phyloP scores from a whole-genome alignment of 352 stramenopile species.

The Phytophthora citricola region DNA sequence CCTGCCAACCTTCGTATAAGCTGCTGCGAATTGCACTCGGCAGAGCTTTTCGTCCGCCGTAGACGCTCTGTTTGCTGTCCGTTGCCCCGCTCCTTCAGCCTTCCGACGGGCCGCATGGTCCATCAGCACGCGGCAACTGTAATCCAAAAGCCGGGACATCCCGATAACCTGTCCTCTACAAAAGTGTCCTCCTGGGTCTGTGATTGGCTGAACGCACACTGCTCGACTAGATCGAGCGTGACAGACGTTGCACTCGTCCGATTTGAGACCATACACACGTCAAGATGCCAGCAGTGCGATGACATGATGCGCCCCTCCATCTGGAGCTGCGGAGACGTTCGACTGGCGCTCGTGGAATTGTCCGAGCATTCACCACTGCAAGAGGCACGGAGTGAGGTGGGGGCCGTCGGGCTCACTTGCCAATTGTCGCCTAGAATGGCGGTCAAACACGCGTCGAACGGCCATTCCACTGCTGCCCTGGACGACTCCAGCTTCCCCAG shows the following conservation, averaged over 20 bases:
- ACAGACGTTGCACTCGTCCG: constrained; percentile 13
- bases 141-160: constrained; percentile 4
- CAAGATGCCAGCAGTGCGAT: constrained; percentile 3
- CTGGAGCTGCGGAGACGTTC: constrained; percentile 11
- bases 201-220: constrained; percentile 15
- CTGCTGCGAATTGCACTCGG: too few relatives aligned
- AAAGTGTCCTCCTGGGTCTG: constrained; percentile 7
- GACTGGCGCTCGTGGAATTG: constrained; percentile 5
- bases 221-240: constrained; percentile 21
- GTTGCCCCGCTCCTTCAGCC: neutral
- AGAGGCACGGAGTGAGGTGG: neutral
- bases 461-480: neutral
- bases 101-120: constrained; percentile 10
- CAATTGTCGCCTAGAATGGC: constrained; percentile 21
- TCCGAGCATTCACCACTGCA: constrained; percentile 5
- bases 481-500: constrained; percentile 1
- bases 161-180: constrained; percentile 13
- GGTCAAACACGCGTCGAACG: constrained; percentile 9
- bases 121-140: constrained; percentile 11
- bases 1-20: too few relatives aligned
- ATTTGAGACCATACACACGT: constrained; percentile 16
- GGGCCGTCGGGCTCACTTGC: constrained; percentile 8
- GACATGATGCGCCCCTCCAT: constrained; percentile 7
- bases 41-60: too few relatives aligned
- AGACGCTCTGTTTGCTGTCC: too few relatives aligned